Evolutionary conservation across 257 asterid species (phyloP).

Genomic region (Catharanthus roseus): DNA sequence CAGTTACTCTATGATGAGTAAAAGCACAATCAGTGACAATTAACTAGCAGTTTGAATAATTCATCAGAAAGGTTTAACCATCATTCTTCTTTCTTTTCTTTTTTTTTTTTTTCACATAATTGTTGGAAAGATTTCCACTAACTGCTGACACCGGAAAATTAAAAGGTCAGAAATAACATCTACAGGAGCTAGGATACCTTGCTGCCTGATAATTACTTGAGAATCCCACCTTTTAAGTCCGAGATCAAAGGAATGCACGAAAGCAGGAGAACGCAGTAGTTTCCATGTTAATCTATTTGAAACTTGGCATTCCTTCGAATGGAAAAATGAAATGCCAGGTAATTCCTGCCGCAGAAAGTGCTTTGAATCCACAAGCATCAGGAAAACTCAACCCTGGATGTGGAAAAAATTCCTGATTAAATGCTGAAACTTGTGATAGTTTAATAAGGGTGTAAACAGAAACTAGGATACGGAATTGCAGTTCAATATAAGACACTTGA

Average conservation of each 20-base stretch:
- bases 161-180: not conserved
- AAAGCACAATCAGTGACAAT: not conserved
- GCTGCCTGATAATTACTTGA: slow-evolving; percentile 21
- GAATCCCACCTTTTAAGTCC: slow-evolving; percentile 30
- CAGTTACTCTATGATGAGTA: not conserved
- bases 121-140: not conserved
- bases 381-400: slow-evolving; percentile 28
- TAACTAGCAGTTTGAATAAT: not conserved
- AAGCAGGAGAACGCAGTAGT: slow-evolving; percentile 20
- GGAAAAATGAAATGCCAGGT: slow-evolving; percentile 26
- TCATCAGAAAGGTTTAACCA: not conserved
- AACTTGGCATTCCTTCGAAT: slow-evolving; percentile 20
- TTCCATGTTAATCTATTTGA: slow-evolving; percentile 28
- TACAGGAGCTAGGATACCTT: slow-evolving; percentile 24
- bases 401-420: slow-evolving; percentile 14
- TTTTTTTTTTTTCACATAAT: no score
- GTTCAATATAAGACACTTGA: not conserved
- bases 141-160: not conserved
- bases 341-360: slow-evolving; percentile 29
- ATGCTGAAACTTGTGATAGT: not conserved
- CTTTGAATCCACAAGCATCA: slow-evolving; percentile 41
- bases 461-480: not conserved
- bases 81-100: not conserved
- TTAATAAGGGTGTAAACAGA: no score
- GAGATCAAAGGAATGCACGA: slow-evolving; percentile 22